These are phyloP conservation scores for Nemania serpens DNA, from an alignment of 2,329 filamentous ascomycete genomes.

Conservation along the genomic window DNA sequence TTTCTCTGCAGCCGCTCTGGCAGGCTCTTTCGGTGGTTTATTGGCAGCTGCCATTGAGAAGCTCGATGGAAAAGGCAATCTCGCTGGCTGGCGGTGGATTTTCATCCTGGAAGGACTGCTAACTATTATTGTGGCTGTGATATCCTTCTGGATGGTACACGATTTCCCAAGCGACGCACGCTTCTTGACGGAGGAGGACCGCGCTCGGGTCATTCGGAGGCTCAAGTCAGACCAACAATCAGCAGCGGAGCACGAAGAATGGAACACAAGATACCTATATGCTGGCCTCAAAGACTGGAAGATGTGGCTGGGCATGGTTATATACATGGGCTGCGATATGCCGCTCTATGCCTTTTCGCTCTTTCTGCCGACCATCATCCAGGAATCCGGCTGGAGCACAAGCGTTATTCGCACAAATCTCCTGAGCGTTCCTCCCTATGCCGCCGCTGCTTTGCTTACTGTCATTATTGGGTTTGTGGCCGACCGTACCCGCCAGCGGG, in stretches of 20 bases:
- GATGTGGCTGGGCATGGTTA: slow-evolving; percentile 73
- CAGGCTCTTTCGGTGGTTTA: slow-evolving; percentile 77
- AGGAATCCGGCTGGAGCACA: slow-evolving; percentile 50
- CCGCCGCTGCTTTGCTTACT: slow-evolving; percentile 70
- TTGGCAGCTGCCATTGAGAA: slow-evolving; percentile 72
- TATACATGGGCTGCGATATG: slow-evolving; percentile 78
- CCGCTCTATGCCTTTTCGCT: slow-evolving; percentile 76
- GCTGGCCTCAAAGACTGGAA: slow-evolving; percentile 81
- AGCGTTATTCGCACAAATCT: slow-evolving; percentile 67
- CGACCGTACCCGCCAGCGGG: slow-evolving; percentile 73
- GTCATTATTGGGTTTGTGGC: slow-evolving; percentile 74
- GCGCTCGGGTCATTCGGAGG: slow-evolving; percentile 71
- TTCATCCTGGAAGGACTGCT: slow-evolving; percentile 72
- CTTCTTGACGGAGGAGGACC: slow-evolving; percentile 73
- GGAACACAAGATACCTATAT: slow-evolving; percentile 74
- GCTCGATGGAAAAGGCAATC: slow-evolving; percentile 66
- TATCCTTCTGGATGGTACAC: slow-evolving; percentile 77
- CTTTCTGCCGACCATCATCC: slow-evolving; percentile 81
- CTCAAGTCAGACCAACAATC: slow-evolving; percentile 73
- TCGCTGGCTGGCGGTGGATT: slow-evolving; percentile 66
- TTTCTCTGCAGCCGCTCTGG: slow-evolving; percentile 80
- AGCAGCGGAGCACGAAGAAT: slow-evolving; percentile 75
- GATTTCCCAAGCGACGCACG: slow-evolving; percentile 79
- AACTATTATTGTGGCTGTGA: slow-evolving; percentile 69
- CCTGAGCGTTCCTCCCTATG: slow-evolving; percentile 77